Base-by-base conservation (phyloP, 768 basidiomycete species). In the Trametopsis cervina region DNA sequence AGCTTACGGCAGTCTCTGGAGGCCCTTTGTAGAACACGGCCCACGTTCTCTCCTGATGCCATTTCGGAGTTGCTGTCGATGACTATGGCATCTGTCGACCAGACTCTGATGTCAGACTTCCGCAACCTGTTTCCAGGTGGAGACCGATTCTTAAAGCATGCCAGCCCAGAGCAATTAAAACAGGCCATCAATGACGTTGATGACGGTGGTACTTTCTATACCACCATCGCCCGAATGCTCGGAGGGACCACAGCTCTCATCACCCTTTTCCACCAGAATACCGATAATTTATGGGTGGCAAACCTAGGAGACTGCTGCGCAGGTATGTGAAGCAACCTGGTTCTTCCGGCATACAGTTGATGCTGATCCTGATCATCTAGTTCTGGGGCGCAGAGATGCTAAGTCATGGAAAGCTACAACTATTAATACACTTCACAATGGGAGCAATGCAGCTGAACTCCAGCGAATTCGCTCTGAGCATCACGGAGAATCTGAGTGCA, bases 281-380 rank as follows among this genome's bases (percentile, higher is more conserved):
- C 77, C 53, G 69, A 75, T 57, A 77, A 86, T 53, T 67, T 89
- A 18, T 89, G 87, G 87, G 66, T 89, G 40, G 86, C 85, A 4
- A 88, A 88, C 58, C 70, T 89, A 22, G 87, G 87, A 12, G 87
- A 89, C 59, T 88, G 84, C 61, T 81, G 85, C 71, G 84, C 84
- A 51, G 71, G 85, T 85, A 54, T 53, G 81, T 67, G 21, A 38
- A 42, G 29, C 49, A 36, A 4, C 46, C 42, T 27, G 27, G 23
- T 22, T 42, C 38, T 7, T 20, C 38, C 36, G 35, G 24, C 26
- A 20, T 27, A 25, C 43, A 40, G 38, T 21, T 29, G 25, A 20
- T 27, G 45, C 54, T 43, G 44, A 49, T 15, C 29, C 29, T 15
- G n/a, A 22, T 40, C 33, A 44, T 50, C 50, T 41, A 56, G 56